Evolutionary conservation across 2,329 filamentous ascomycete genomes (phyloP).

Genomic region (Botrytis sinoallii): DNA sequence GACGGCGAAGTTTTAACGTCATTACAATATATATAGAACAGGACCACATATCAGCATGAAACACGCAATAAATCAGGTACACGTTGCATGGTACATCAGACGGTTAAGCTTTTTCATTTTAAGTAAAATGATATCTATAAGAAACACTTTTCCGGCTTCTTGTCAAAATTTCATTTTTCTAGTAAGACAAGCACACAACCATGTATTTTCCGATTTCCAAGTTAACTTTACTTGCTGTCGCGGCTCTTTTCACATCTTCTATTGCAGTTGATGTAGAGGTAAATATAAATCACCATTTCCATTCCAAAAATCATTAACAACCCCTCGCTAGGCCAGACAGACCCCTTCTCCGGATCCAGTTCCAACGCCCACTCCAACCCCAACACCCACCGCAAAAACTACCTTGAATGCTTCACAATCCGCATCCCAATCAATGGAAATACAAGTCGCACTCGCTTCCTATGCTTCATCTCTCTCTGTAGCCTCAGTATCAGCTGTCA

Average conservation of each 20-base stretch:
- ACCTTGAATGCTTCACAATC: background rate
- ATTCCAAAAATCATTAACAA: background rate
- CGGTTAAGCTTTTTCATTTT: background rate
- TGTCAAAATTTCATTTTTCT: background rate
- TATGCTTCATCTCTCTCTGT: constrained; percentile 1
- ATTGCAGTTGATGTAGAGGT: background rate
- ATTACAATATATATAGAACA: background rate
- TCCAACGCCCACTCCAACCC: background rate
- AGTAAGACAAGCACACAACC: background rate
- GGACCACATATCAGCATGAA: constrained; percentile 9
- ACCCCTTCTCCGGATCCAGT: background rate
- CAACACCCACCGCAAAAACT: background rate
- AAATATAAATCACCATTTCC: background rate
- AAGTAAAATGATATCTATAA: background rate
- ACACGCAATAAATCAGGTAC: background rate
- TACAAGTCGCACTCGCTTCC: background rate
- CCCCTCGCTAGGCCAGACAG: background rate
- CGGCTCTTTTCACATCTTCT: background rate
- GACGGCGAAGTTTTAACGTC: background rate
- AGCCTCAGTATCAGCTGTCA: background rate
- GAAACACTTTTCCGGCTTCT: background rate
- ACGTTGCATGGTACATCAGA: background rate
- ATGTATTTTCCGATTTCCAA: background rate
- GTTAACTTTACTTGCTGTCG: background rate
- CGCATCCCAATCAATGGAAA: background rate